A percentile compares a stretch with the other conserved stretches of the same genome.
These are phyloP conservation scores for Waitea zeae DNA, from an alignment of 1,284 basidiomycete species.

Conservation along the genomic window DNA sequence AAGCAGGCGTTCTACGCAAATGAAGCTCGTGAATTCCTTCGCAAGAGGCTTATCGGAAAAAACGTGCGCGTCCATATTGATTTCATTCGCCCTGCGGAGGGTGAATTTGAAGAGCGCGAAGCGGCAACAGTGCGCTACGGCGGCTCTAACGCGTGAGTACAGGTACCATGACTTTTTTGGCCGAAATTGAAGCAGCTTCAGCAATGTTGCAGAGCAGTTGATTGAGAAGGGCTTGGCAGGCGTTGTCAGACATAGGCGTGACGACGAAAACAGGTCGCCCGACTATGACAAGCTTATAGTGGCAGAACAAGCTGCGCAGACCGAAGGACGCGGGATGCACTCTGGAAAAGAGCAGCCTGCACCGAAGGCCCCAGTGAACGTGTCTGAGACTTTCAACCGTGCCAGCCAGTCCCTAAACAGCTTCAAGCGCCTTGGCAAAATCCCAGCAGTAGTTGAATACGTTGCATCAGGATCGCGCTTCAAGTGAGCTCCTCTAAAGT, in stretches of 20 bases:
- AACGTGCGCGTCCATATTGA: slow-evolving; percentile 72
- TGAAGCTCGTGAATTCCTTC: slow-evolving; percentile 84
- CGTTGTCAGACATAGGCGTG: slow-evolving; percentile 81
- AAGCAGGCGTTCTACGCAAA: slow-evolving; percentile 81
- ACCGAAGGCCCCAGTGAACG: slow-evolving; percentile 64
- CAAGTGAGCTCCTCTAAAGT: slow-evolving; percentile 36
- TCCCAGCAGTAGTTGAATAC: slow-evolving; percentile 83
- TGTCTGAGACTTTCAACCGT: slow-evolving; percentile 66
- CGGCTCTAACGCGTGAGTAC: slow-evolving; percentile 48
- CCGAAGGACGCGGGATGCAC: slow-evolving; percentile 79
- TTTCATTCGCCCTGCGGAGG: slow-evolving; percentile 84
- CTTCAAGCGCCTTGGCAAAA: slow-evolving; percentile 79
- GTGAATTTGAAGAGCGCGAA: slow-evolving; percentile 85
- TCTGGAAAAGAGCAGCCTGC: slow-evolving; percentile 76
- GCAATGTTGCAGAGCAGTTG: slow-evolving; percentile 83
- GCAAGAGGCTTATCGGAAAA: slow-evolving; percentile 86
- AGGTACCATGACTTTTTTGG: background rate
- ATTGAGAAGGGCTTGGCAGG: slow-evolving; percentile 87
- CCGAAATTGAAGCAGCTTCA: no score
- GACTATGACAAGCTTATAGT: slow-evolving; percentile 93
- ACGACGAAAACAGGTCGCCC: slow-evolving; percentile 88
- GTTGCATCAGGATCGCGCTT: slow-evolving; percentile 88
- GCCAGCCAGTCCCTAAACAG: slow-evolving; percentile 77
- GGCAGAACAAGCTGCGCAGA: slow-evolving; percentile 74
- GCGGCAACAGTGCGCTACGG: slow-evolving; percentile 80